phyloP scores from a whole-genome alignment of 345 rosid species.

The Salix udensis region DNA sequence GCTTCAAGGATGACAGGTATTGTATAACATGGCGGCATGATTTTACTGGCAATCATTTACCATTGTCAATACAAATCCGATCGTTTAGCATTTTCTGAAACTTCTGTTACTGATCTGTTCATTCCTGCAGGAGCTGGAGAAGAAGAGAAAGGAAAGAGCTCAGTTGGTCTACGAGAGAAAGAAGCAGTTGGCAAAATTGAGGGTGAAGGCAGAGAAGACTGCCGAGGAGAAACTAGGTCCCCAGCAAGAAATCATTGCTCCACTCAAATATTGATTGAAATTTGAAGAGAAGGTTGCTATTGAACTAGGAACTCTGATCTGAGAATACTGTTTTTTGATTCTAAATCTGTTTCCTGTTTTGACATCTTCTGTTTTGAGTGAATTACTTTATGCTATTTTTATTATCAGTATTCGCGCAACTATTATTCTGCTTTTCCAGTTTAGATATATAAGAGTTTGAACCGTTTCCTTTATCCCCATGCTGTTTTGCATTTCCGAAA shows the following conservation, averaged over 20 bases:
- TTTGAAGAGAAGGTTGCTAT: neutral
- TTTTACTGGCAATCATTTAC: neutral
- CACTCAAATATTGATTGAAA: slow-evolving; percentile 46
- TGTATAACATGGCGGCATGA: neutral
- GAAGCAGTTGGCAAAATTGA: slow-evolving; percentile 74
- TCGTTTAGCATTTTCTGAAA: neutral
- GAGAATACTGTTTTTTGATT: neutral
- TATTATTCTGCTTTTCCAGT: neutral
- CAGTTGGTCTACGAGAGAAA: slow-evolving; percentile 65
- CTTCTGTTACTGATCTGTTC: neutral
- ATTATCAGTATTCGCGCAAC: neutral
- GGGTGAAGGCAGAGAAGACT: slow-evolving; percentile 70
- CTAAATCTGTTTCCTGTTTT: slow-evolving; percentile 1
- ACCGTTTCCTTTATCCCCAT: neutral
- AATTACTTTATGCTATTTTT: neutral
- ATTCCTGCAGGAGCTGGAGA: slow-evolving; percentile 67
- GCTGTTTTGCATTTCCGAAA: neutral
- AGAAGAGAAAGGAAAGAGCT: slow-evolving; percentile 81
- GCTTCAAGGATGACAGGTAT: neutral
- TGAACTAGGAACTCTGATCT: slow-evolving; percentile 1
- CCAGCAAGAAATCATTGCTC: slow-evolving; percentile 58
- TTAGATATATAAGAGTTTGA: neutral
- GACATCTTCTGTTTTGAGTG: neutral
- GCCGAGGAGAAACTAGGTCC: slow-evolving; percentile 83
- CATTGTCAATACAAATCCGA: neutral